A percentile compares a stretch with the other conserved stretches of the same genome.
Conservation (phyloP, 1,139 yeast species). For the Yamadazyma pseudoaaseri region DNA sequence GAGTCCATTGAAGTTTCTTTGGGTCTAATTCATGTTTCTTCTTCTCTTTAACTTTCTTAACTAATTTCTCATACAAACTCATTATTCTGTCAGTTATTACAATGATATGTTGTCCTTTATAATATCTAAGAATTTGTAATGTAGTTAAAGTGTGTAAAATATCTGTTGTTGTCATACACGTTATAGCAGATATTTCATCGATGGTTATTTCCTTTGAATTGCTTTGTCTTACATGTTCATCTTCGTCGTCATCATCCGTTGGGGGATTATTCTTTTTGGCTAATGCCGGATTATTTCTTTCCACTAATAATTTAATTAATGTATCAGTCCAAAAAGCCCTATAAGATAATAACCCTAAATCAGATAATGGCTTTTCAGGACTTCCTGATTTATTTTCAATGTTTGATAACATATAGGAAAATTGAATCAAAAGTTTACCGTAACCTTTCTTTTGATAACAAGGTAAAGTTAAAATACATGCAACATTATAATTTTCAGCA, state of each 20-base stretch:
- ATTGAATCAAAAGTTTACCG: constrained; percentile 88
- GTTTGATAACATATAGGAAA: constrained; percentile 85
- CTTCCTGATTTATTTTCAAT: constrained; percentile 91
- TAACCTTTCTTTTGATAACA: constrained; percentile 95
- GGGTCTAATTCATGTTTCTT: constrained; percentile 81
- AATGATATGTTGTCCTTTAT: constrained; percentile 94
- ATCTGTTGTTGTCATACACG: constrained; percentile 97
- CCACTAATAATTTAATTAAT: constrained; percentile 70
- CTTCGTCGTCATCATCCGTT: constrained; percentile 28
- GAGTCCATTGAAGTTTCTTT: constrained; percentile 77
- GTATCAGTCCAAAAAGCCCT: constrained; percentile 98
- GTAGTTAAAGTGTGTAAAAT: constrained; percentile 91
- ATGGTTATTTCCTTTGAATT: constrained; percentile 69
- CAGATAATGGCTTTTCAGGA: constrained; percentile 96
- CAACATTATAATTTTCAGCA: constrained; percentile 94
- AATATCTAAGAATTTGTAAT: constrained; percentile 82
- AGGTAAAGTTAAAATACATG: constrained; percentile 93
- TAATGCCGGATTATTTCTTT: constrained; percentile 45
- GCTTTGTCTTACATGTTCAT: constrained; percentile 9
- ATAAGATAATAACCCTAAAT: constrained; percentile 87
- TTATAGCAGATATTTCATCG: constrained; percentile 82
- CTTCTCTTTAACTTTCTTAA: constrained; percentile 54
- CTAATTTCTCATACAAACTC: constrained; percentile 71
- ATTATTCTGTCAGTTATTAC: constrained; percentile 84
- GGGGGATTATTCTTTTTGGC: constrained; percentile 40